Conservation (phyloP, 352 stramenopile species). For the Globisporangium barbulae region DNA sequence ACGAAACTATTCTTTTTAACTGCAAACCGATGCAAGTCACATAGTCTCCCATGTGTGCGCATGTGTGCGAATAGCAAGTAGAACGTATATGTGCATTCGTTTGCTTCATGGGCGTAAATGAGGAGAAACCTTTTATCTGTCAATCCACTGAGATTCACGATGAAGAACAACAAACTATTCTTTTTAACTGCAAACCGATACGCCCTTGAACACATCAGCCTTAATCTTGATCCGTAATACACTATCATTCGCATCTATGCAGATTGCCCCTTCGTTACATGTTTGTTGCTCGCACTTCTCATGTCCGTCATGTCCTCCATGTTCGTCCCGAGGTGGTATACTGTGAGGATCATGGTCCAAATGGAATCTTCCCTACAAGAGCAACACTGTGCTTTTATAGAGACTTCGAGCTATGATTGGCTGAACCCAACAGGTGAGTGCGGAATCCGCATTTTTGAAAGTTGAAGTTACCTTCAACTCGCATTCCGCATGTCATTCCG, state of each 20-base stretch:
- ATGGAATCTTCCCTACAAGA: conserved; percentile 14
- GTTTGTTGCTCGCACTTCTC: neutral
- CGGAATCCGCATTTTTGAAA: conserved; percentile 3
- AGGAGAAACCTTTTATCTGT: conserved; percentile 69
- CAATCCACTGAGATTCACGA: conserved; percentile 80
- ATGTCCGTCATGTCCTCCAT: neutral
- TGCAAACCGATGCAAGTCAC: conserved; percentile 20
- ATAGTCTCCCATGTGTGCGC: conserved; percentile 1
- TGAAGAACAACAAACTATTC: conserved; percentile 70
- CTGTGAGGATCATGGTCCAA: neutral
- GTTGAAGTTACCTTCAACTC: conserved; percentile 15
- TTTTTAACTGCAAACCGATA: conserved; percentile 75
- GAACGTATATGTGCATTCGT: conserved; percentile 2
- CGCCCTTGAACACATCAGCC: neutral
- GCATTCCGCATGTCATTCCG: conserved; percentile 9
- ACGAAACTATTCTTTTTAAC: conserved; percentile 85
- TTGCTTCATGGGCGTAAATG: conserved; percentile 30
- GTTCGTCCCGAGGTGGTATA: neutral
- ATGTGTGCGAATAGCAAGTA: neutral
- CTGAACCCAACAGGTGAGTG: neutral
- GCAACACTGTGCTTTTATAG: neutral
- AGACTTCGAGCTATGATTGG: conserved; percentile 13
- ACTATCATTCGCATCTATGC: neutral
- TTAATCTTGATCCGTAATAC: neutral
- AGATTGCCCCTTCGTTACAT: neutral